Evolutionary conservation across 208 protist species (phyloP), one percentile per base, ranked within the genome.

Genomic region (Crithidia bombi): DNA sequence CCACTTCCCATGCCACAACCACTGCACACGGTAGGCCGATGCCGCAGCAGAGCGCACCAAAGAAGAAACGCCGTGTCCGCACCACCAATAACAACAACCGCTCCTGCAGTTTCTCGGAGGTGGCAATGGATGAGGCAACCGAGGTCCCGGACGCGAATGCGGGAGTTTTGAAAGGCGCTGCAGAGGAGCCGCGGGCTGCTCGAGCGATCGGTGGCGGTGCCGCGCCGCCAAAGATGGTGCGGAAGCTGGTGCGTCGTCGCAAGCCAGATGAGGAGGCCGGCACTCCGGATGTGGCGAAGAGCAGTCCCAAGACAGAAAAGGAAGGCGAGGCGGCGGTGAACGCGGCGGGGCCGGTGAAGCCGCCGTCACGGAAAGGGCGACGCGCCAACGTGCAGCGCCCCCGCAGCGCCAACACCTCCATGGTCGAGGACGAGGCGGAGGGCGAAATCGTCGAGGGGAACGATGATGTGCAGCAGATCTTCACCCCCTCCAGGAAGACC

Each of bases 31-130:
- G 33, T 1, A 54, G 19, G 33, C 12, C 61, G 14, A 10, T 26
- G 5, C 14, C 33, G 21, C 25, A 28, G 46, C 46, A 28, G 19
- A n/a, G 35, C 21, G 61, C 33, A 4, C 4, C 23, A 26, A 63
- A 57, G 32, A 84, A 69, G 64, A 82, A 75, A 44, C 73, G 78
- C 9, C 80, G 69, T 19, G 36, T 35, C 19, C 44, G 61, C 36
- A 32, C 35, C 47, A 57, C 35, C 47, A 57, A 47, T 55, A 61
- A 36, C 43, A 81, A 78, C 59, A 82, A 78, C 59, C 78, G 85
- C 55, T 88, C 77, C 1, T 85, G 81, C 74, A 84, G 68, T 49
- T 87, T 90, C 50, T 50, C 78, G 14, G 79, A 90, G 11, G 61
- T 90, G 12, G 26, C 57, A 7, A 12, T 81, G 21, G 79, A 78